phyloP scores from a whole-genome alignment of 1,284 basidiomycete species.

The Boletellus deceptivus region DNA sequence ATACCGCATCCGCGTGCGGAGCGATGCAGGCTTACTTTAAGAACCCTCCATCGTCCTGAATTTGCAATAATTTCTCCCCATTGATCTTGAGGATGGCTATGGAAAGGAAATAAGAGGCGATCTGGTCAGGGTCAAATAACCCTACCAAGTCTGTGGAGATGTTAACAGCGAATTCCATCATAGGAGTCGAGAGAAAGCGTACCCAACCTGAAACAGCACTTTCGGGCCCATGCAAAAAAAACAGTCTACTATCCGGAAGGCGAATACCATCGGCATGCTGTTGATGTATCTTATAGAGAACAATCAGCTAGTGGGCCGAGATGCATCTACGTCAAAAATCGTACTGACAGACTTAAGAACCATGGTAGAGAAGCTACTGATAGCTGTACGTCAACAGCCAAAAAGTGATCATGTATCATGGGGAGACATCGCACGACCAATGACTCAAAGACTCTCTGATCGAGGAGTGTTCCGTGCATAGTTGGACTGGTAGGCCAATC shows the following conservation, averaged over 20 bases:
- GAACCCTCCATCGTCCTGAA: conserved; percentile 97
- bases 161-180: conserved; percentile 13
- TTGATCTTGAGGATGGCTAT: conserved; percentile 97
- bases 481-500: conserved; percentile 63
- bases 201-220: conserved; percentile 97
- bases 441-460: conserved; percentile 97
- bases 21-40: conserved; percentile 64
- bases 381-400: conserved; percentile 90
- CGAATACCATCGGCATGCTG: conserved; percentile 99
- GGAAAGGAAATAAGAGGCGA: conserved; percentile 6
- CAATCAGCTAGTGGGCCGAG: conserved; percentile 2
- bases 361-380: conserved; percentile 97
- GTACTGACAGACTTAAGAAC: conserved; percentile 87
- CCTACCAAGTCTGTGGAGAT: conserved; percentile 42
- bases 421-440: conserved; percentile 90
- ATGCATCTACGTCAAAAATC: background rate
- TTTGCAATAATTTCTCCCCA: conserved; percentile 89
- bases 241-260: conserved; percentile 98
- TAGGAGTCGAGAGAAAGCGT: conserved; percentile 32
- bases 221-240: conserved; percentile 99
- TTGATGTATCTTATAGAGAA: conserved; percentile 77
- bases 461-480: conserved; percentile 97
- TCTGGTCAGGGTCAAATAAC: conserved; percentile 10
- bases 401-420: conserved; percentile 94
- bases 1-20: background rate